A percentile compares a stretch with the other conserved stretches of the same genome.
These are phyloP conservation scores for Lipomyces anomalus DNA, from an alignment of 805 yeast genomes.

Conservation along the genomic window DNA sequence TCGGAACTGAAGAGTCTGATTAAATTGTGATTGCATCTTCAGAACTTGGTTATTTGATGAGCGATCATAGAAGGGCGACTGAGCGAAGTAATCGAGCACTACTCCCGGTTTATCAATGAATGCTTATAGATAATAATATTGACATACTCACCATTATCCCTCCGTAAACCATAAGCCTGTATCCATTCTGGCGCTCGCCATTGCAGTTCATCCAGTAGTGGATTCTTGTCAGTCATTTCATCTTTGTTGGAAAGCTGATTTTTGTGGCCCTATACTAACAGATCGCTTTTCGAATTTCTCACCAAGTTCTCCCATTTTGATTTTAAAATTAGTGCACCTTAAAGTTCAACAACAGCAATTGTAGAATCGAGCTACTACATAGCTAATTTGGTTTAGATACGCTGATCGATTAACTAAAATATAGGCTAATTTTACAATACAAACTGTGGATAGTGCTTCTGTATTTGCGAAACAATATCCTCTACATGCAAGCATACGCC, in stretches of 20 bases:
- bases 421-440: too few relatives aligned
- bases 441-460: constrained; percentile 7
- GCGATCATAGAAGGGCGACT: constrained; percentile 92
- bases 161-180: constrained; percentile 71
- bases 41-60: constrained; percentile 90
- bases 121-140: neutral
- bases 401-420: too few relatives aligned
- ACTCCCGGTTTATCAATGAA: neutral
- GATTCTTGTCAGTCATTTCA: constrained; percentile 9
- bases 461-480: constrained; percentile 21
- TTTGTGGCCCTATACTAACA: too few relatives aligned
- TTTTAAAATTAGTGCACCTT: too few relatives aligned
- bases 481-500: constrained; percentile 24
- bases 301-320: too few relatives aligned
- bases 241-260: too few relatives aligned
- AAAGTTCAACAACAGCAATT: too few relatives aligned
- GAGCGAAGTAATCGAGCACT: constrained; percentile 81
- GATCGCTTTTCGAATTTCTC: too few relatives aligned
- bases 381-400: too few relatives aligned
- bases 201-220: constrained; percentile 43
- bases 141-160: constrained; percentile 55
- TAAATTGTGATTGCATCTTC: constrained; percentile 91
- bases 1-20: constrained; percentile 40
- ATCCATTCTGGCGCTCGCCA: constrained; percentile 99
- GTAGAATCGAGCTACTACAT: too few relatives aligned